Evolutionary conservation across 106 monocot species (phyloP), one percentile per base, ranked within the genome.

Genomic region (Acorus gramineus): DNA sequence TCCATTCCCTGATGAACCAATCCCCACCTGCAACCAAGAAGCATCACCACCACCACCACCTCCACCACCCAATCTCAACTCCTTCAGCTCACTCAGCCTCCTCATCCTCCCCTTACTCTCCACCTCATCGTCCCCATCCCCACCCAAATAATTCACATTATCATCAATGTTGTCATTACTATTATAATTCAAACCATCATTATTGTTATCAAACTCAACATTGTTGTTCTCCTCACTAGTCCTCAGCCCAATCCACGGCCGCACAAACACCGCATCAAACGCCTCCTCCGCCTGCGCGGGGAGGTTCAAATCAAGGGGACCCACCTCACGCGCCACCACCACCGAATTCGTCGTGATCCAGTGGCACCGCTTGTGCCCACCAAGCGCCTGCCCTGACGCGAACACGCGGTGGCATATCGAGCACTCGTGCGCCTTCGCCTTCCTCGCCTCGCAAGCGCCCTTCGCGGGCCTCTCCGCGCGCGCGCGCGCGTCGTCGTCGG

Each of bases 1-100:
- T 9, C 66, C 65, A 3, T 60, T 59, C 1, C 61, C 4, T n/a
- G 74, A 61, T 46, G 85, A 71, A 3, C 83, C 85, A 54, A 83
- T 70, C 3, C 90, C 85, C 44, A 90, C 76, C 75, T 86, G 85
- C 80, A 90, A 64, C 86, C 85, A 90, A 3, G 82, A 63, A 42
- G 85, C 67, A n/a, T 11, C 54, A 3, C 52, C 85, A 0, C 75
- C 78, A n/a, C 14, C 54, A 3, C 52, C 85, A 0, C 75, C 78
- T 3, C 71, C 85, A 0, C 75, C 78, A 5, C 71, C 71, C 50
- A 45, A 57, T 66, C 75, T 64, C 8, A 78, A 49, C 14, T 90
- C 86, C 69, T 81, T 86, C 45, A 90, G 85, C 45, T 90, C 85
- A 49, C 78, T 86, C 70, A 86, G 69, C 64, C 76, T 83, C 2